Evolutionary conservation across 225 moss, liverwort and hornwort species (phyloP).

Genomic region (Sphagnum tenellum): DNA sequence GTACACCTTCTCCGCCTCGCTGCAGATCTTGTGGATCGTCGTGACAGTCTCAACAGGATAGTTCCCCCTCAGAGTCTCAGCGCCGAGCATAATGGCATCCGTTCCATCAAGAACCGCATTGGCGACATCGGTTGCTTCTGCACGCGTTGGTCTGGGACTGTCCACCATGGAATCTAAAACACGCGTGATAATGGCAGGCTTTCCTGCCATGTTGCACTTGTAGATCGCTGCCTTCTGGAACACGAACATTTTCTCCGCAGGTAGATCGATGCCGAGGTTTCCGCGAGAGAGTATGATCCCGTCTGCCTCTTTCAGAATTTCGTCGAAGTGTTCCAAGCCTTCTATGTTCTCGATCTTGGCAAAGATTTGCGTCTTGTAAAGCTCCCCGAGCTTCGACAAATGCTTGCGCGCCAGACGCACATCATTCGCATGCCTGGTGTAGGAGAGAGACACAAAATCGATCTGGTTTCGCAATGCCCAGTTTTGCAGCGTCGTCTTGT

Average conservation of each 20-base stretch:
- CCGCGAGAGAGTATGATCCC: constrained; percentile 89
- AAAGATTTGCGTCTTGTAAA: constrained; percentile 72
- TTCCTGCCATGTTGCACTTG: constrained; percentile 79
- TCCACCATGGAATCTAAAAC: constrained; percentile 93
- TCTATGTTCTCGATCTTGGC: constrained; percentile 87
- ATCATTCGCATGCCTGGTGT: constrained; percentile 76
- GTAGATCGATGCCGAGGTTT: constrained; percentile 80
- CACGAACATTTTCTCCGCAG: constrained; percentile 69
- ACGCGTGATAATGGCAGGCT: constrained; percentile 70
- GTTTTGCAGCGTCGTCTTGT: constrained; percentile 44
- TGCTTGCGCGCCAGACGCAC: constrained; percentile 51
- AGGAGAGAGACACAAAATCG: constrained; percentile 77
- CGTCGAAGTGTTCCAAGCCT: constrained; percentile 85
- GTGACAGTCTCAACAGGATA: constrained; percentile 35
- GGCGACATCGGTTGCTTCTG: constrained; percentile 85
- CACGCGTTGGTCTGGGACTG: constrained; percentile 84
- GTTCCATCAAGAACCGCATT: constrained; percentile 60
- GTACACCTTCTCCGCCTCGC: constrained; percentile 50
- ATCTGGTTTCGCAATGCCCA: constrained; percentile 77
- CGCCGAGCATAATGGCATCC: constrained; percentile 52
- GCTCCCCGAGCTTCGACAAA: constrained; percentile 59
- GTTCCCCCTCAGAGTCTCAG: constrained; percentile 31
- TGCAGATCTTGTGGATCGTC: constrained; percentile 33
- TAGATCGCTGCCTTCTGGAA: constrained; percentile 69
- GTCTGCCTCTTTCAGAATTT: constrained; percentile 77